A percentile compares a stretch with the other conserved stretches of the same genome.
phyloP scores from a whole-genome alignment of 805 yeast genomes.

The Hanseniaspora thailandica region DNA sequence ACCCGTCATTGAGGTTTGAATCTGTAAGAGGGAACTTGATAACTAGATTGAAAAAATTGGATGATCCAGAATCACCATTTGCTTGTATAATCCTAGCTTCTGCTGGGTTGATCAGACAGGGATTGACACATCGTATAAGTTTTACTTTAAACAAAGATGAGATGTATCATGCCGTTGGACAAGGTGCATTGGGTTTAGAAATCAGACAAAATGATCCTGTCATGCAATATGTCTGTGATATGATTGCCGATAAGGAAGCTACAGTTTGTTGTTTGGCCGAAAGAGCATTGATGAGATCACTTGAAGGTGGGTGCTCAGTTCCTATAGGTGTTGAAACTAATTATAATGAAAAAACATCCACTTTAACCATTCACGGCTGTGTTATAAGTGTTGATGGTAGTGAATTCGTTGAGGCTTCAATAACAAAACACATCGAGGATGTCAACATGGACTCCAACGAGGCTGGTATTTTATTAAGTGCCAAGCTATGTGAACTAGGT shows the following conservation, averaged over 20 bases:
- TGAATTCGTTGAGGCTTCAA: slow-evolving; percentile 49
- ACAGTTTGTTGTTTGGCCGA: slow-evolving; percentile 77
- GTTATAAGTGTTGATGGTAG: slow-evolving; percentile 80
- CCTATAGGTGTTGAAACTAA: slow-evolving; percentile 82
- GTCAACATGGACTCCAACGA: slow-evolving; percentile 43
- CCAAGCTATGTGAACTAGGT: slow-evolving; percentile 55
- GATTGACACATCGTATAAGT: slow-evolving; percentile 65
- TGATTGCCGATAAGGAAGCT: slow-evolving; percentile 54
- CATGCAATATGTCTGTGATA: slow-evolving; percentile 46
- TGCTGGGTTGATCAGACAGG: slow-evolving; percentile 75
- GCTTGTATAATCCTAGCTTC: slow-evolving; percentile 78
- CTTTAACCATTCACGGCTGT: slow-evolving; percentile 49
- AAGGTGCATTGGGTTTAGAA: slow-evolving; percentile 92
- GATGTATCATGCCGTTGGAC: slow-evolving; percentile 97
- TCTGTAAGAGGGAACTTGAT: slow-evolving; percentile 76
- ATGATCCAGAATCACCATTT: slow-evolving; percentile 51
- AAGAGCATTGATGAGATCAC: slow-evolving; percentile 68
- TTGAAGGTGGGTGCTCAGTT: slow-evolving; percentile 97
- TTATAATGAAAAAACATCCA: slow-evolving; percentile 37
- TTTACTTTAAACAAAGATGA: slow-evolving; percentile 56
- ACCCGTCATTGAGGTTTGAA: slow-evolving; percentile 67
- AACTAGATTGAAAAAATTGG: slow-evolving; percentile 73
- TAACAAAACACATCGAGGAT: slow-evolving; percentile 21
- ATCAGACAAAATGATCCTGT: slow-evolving; percentile 57
- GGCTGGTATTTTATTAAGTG: slow-evolving; percentile 63